Percentiles rank a stretch among this genome's conserved stretches.
These are phyloP conservation scores for Bipolaris sorokiniana DNA, from an alignment of 2,329 filamentous ascomycete species.

Conservation along the genomic window DNA sequence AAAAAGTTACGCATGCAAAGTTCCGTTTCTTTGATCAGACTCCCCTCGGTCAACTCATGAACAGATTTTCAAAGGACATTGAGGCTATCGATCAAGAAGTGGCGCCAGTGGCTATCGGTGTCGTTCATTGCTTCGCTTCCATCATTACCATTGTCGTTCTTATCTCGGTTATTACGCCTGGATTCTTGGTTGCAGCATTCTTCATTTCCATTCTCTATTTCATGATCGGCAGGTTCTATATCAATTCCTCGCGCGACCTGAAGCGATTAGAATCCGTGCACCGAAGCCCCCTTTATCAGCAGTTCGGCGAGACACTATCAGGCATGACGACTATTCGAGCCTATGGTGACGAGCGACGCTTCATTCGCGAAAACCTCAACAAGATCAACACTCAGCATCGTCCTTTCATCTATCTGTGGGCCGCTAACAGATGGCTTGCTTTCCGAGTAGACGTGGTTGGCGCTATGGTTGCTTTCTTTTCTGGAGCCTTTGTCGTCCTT, in stretches of 20 bases:
- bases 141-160: slow-evolving; percentile 85
- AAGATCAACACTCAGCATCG: slow-evolving; percentile 90
- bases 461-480: slow-evolving; percentile 90
- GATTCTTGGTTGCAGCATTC: slow-evolving; percentile 82
- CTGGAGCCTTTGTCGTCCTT: slow-evolving; percentile 86
- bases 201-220: slow-evolving; percentile 87
- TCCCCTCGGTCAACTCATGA: slow-evolving; percentile 94
- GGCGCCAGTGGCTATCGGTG: slow-evolving; percentile 83
- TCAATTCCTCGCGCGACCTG: slow-evolving; percentile 89
- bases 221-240: slow-evolving; percentile 83
- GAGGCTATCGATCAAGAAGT: slow-evolving; percentile 96
- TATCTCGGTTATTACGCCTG: slow-evolving; percentile 87
- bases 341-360: slow-evolving; percentile 91
- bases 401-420: slow-evolving; percentile 96
- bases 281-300: slow-evolving; percentile 93
- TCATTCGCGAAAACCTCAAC: slow-evolving; percentile 86
- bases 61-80: slow-evolving; percentile 96
- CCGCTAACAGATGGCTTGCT: slow-evolving; percentile 93
- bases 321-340: slow-evolving; percentile 97
- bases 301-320: slow-evolving; percentile 93
- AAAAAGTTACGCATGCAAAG: slow-evolving; percentile 81
- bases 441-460: slow-evolving; percentile 90
- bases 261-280: slow-evolving; percentile 95
- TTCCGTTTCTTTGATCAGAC: slow-evolving; percentile 99
- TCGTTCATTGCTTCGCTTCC: slow-evolving; percentile 69